Evolutionary conservation across 1,284 basidiomycete species (phyloP).

Genomic region (Sporisorium scitamineum): DNA sequence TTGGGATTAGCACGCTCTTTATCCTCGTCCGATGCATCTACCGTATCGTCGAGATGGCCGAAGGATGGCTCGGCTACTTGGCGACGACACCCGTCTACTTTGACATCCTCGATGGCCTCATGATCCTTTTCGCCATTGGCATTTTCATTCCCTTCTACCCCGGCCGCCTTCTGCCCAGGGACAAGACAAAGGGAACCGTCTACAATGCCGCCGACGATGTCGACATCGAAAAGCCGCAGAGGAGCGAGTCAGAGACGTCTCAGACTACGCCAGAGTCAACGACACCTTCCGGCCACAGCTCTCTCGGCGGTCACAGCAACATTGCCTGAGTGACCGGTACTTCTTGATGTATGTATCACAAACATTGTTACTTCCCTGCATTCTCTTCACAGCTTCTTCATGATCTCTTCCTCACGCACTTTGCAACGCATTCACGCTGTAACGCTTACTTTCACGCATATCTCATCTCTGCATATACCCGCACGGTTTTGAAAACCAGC

Average conservation of each 20-base stretch:
- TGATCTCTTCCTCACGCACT: no score
- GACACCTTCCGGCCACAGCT: conserved; percentile 8
- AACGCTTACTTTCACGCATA: no score
- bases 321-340: background rate
- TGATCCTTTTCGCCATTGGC: conserved; percentile 44
- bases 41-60: conserved; percentile 51
- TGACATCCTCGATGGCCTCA: conserved; percentile 42
- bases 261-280: background rate
- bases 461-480: no score
- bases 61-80: conserved; percentile 46
- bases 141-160: conserved; percentile 49
- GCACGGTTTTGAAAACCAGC: no score
- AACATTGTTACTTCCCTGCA: no score
- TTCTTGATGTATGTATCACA: no score
- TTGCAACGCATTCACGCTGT: no score
- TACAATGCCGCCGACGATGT: conserved; percentile 25
- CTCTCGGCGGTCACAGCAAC: conserved; percentile 11
- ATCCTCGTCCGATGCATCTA: conserved; percentile 51
- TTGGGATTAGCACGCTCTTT: conserved; percentile 42
- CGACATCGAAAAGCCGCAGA: conserved; percentile 18
- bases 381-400: no score
- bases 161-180: conserved; percentile 23
- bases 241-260: background rate
- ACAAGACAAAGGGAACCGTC: conserved; percentile 19
- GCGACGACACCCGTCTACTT: conserved; percentile 41